These are phyloP conservation scores for Penicillium oxalicum DNA, from an alignment of 2,329 filamentous ascomycete species.

Conservation along the genomic window DNA sequence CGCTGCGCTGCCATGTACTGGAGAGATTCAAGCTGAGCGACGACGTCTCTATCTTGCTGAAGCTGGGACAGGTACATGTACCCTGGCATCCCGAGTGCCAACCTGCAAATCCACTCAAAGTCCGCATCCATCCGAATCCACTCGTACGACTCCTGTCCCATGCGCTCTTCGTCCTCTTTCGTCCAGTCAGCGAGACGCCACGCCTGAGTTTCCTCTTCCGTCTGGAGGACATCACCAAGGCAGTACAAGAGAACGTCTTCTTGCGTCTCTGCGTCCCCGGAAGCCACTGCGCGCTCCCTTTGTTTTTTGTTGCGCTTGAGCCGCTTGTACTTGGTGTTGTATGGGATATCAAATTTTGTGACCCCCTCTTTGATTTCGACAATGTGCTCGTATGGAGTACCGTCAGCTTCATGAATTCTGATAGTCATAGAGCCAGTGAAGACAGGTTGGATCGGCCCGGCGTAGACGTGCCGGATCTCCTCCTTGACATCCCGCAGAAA, in stretches of 20 bases:
- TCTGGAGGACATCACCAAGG: constrained; percentile 82
- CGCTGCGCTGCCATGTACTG: constrained; percentile 64
- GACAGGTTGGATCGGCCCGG: constrained; percentile 64
- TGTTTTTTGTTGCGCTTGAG: constrained; percentile 80
- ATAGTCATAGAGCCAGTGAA: constrained; percentile 98
- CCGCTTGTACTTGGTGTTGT: constrained; percentile 98
- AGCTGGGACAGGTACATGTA: constrained; percentile 99
- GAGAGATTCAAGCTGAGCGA: constrained; percentile 73
- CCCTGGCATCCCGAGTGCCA: constrained; percentile 74
- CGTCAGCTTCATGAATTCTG: constrained; percentile 94
- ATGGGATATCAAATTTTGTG: constrained; percentile 87
- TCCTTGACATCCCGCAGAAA: constrained; percentile 86
- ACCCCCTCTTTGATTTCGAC: constrained; percentile 86
- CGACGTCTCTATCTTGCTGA: constrained; percentile 93
- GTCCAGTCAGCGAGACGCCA: constrained; percentile 90
- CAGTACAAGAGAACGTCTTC: constrained; percentile 85
- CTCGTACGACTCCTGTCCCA: constrained; percentile 95
- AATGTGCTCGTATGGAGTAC: constrained; percentile 96
- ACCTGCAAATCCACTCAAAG: constrained; percentile 93
- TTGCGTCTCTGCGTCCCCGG: constrained; percentile 59
- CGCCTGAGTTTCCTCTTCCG: constrained; percentile 69
- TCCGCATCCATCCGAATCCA: constrained; percentile 98
- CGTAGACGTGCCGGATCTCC: constrained; percentile 61
- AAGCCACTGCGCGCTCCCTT: constrained; percentile 67
- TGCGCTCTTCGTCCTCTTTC: constrained; percentile 76